Base-by-base conservation (phyloP, 2,329 filamentous ascomycete genomes). In the Aspergillus fischeri region DNA sequence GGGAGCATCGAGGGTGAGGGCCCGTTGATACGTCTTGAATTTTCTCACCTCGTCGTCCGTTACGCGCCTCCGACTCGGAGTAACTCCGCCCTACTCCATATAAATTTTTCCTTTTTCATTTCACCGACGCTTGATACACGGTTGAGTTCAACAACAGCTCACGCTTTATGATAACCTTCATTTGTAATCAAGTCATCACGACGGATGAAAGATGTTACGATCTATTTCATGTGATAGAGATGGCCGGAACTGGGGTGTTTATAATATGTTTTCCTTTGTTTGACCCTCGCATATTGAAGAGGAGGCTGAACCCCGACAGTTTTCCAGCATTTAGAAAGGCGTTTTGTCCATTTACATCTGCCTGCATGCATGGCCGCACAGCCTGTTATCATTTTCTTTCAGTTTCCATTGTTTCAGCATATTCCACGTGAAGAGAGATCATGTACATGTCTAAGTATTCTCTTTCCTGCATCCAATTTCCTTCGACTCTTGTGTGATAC, bases 191-290 rank as follows among this genome's bases (percentile, higher is more conserved):
- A 61, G 62, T 67, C 62, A 61, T 65, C 64, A 70, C 67, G 65
- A 67, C 66, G 61, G 63, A 71, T 66, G 68, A 71, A 72, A 72
- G 70, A 72, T 65, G 65, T 73, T 73, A 75, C 68, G 73, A 74
- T 74, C 70, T 66, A 73, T 70, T 68, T 73, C 67, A 73, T 71
- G 69, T 67, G 69, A 74, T 75, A 74, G 71, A 73, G 66, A 71
- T 69, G 69, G 65, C 60, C 62, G 63, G 67, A 64, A 59, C 60
- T 64, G 61, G 58, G 63, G 61, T 56, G 52, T 60, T 58, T 59
- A 51, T 59, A 60, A 57, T 58, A 55, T 55, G 55, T 59, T 55
- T 51, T 59, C 53, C 52, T 53, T 54, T 53, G 51, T 56, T 63
- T 38, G 55, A 47, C 50, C 54, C 56, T 58, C 57, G 58, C 56